These are phyloP conservation scores for Pichia terricola DNA, from an alignment of 1,139 yeast genomes.

Conservation along the genomic window DNA sequence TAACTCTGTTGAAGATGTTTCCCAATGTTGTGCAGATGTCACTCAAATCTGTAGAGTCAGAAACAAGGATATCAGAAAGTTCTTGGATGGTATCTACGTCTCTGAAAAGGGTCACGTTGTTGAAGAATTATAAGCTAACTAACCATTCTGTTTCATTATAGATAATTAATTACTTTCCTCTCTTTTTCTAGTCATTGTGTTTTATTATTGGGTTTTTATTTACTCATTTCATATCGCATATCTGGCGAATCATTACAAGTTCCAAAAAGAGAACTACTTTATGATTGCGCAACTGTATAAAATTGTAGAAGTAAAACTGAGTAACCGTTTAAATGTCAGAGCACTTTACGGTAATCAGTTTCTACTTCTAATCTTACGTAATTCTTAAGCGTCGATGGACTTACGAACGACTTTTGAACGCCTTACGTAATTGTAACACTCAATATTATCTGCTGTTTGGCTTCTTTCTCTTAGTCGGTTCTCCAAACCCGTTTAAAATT, in stretches of 20 bases:
- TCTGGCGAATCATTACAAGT: conserved; percentile 42
- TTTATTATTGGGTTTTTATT: conserved; percentile 25
- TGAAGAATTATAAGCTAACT: conserved; percentile 34
- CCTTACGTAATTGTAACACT: no score
- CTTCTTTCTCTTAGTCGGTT: no score
- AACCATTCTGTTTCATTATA: conserved; percentile 16
- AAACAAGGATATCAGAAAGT: conserved; percentile 99
- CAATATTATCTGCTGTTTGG: no score
- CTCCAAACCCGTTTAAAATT: no score
- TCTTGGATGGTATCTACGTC: conserved; percentile 99
- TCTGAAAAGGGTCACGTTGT: conserved; percentile 89
- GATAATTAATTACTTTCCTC: neutral
- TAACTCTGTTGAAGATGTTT: conserved; percentile 96
- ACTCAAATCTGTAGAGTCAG: conserved; percentile 98
- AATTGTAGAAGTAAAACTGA: neutral
- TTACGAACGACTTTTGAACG: no score
- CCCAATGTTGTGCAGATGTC: conserved; percentile 97
- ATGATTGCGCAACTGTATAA: conserved; percentile 35
- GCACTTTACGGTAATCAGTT: no score
- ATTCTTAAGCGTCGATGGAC: no score
- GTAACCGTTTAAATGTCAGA: no score
- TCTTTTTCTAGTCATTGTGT: conserved; percentile 1
- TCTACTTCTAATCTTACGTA: no score
- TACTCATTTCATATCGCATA: conserved; percentile 11
- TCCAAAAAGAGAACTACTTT: conserved; percentile 45